These are phyloP conservation scores for Hygrophoropsis aurantiaca DNA, from an alignment of 768 basidiomycete genomes.

Conservation along the genomic window DNA sequence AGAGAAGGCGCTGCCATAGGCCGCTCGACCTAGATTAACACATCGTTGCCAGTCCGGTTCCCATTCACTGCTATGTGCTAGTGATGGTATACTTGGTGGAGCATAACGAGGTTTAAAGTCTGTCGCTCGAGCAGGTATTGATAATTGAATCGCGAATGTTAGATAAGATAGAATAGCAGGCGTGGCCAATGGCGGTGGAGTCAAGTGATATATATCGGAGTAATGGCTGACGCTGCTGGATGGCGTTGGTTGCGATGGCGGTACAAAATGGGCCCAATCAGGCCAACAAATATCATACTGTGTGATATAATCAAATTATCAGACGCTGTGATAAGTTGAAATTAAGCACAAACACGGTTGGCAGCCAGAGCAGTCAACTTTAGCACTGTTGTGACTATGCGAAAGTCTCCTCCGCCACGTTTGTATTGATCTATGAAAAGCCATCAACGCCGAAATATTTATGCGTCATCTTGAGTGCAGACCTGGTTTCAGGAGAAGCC, in stretches of 20 bases:
- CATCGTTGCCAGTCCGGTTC: conserved; percentile 70
- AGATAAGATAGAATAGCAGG: conserved; percentile 75
- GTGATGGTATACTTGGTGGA: neutral
- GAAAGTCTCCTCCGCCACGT: conserved; percentile 37
- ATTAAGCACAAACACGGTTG: conserved; percentile 47
- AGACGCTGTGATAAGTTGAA: conserved; percentile 5
- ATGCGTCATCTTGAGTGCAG: conserved; percentile 20
- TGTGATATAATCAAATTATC: conserved; percentile 10
- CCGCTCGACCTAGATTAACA: conserved; percentile 33
- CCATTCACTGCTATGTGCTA: conserved; percentile 53
- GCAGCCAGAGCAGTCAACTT: conserved; percentile 69
- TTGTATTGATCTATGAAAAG: conserved; percentile 46
- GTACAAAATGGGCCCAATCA: conserved; percentile 59
- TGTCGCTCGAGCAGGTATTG: conserved; percentile 1
- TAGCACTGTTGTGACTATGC: conserved; percentile 49
- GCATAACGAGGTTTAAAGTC: conserved; percentile 12
- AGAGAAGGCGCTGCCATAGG: conserved; percentile 34
- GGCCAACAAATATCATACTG: conserved; percentile 64
- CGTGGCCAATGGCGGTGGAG: conserved; percentile 60
- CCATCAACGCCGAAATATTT: neutral
- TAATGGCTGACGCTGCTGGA: conserved; percentile 37
- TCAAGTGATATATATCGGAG: conserved; percentile 44
- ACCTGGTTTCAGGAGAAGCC: conserved; percentile 69
- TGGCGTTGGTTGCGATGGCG: conserved; percentile 20
- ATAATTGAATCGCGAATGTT: conserved; percentile 41